Evolutionary conservation across 768 basidiomycete species (phyloP), one percentile per base, ranked within the genome.

Genomic region (Trametes meyenii): DNA sequence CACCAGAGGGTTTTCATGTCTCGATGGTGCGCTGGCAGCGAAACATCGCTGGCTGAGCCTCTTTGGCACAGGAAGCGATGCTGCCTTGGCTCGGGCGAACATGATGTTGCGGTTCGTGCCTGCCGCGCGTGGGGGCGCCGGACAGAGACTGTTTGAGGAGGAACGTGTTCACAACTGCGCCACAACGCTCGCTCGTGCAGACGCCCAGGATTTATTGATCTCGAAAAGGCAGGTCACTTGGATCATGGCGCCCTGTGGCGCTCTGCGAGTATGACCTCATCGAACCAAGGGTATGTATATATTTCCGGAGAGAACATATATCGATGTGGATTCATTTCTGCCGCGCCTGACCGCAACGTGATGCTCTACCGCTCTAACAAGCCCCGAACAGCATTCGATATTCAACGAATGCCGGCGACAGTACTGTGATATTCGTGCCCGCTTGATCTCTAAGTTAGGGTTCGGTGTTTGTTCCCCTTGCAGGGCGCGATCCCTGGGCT

Each of bases 1-100:
- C 70, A 85, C 85, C 69, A 86, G 72, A 7, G 85, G 85, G 48
- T 86, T 86, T 64, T 83, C 84, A 75, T 86, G 85, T 50, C 29
- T 42, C 5, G 19, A 3, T 1, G 23, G 21, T 6, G 17, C 42
- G 12, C 36, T 16, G 14, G 39, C 46, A 26, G 66, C 38, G 44
- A 53, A 39, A 21, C 42, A 49, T 21, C 55, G 52, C 29, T 29
- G 16, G n/a, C 29, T 10, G 1, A 52, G 24, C 19, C 38, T 50
- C 23, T 42, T 21, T 35, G 50, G 19, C 8, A 14, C 6, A 26
- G 35, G 23, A 3, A 17, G 17, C 3, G 44, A 24, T 14, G 40
- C 40, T 21, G 23, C 26, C 42, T 24, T 33, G 12, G 19, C 3
- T 23, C 13, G 26, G 5, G 44, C 36, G n/a, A 60, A 33, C 59